Base-by-base conservation (phyloP, 306 rosid species). In the Malus sylvestris region DNA sequence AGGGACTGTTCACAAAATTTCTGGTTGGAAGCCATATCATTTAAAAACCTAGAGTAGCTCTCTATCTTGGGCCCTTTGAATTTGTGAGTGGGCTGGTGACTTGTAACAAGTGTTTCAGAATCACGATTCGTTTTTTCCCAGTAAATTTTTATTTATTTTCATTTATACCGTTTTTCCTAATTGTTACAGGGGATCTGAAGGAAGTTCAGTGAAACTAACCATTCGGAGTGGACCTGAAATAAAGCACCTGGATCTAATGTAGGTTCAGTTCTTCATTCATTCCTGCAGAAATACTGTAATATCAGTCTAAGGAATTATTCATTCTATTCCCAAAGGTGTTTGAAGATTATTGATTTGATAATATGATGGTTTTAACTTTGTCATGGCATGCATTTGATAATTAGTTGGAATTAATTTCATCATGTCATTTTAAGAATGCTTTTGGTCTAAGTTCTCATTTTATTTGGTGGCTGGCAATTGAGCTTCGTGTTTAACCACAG, bases 101-200 rank as follows among this genome's bases (percentile, higher is more conserved):
- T 25, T 60, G 68, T 38, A 60, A 60, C 62, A 40, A 38, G 64
- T 22, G 29, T 40, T 58, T 38, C 15, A 15, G 55, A 72, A 27
- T 6, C 32, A 32, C 10, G 16, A 25, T 22, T 22, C 30, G 29
- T 22, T 35, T 14, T 71, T 33, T 30, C 30, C 55, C 12, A 19
- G 22, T 20, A 25, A 46, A 33, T 15, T 51, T 60, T 68, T 74
- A 74, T 49, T 61, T 72, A 14, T 75, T 60, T 72, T 45, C 76
- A 52, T 76, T 30, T 70, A 68, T 83, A 69, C 38, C 71, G 32
- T 79, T 82, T 74, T 76, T 75, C 42, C 80, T 86, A 42, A 81
- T 42, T 80, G 76, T 80, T 68, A 82, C 89, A 95, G 99, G 89
- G 99, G 99, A 72, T 77, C 96, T 51, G 96, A 92, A 78, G 97